Percentiles rank a stretch among this genome's conserved stretches.
These are phyloP conservation scores for Rosa hybrid DNA, from an alignment of 331 rosid species.

Conservation along the genomic window DNA sequence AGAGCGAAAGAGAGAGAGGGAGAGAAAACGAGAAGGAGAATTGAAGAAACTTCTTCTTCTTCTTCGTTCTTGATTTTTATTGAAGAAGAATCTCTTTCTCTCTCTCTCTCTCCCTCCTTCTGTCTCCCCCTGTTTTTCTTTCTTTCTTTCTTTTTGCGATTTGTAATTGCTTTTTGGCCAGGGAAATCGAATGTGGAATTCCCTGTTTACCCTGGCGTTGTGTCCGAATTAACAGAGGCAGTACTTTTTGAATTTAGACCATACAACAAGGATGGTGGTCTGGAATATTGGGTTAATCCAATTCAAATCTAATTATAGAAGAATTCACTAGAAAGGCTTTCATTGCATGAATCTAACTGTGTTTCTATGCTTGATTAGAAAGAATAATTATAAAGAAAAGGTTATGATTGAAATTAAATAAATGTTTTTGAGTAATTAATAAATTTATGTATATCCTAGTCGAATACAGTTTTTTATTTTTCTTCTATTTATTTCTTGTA, in stretches of 20 bases:
- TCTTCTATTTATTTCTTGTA: too few species aligned
- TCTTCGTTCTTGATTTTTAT: conserved; percentile 12
- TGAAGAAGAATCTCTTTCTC: background rate
- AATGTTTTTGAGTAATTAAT: too few species aligned
- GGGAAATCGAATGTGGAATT: conserved; percentile 8
- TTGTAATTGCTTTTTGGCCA: conserved; percentile 15
- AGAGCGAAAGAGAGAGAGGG: conserved; percentile 16
- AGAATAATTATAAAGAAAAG: too few species aligned
- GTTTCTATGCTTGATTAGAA: background rate
- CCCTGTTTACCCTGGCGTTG: conserved; percentile 15
- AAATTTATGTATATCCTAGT: too few species aligned
- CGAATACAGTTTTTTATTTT: too few species aligned
- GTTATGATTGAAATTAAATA: too few species aligned
- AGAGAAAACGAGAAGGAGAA: background rate
- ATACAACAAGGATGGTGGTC: too few species aligned
- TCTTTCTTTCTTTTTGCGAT: background rate
- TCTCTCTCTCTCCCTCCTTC: background rate
- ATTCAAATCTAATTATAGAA: background rate
- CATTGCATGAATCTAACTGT: background rate
- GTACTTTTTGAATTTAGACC: too few species aligned
- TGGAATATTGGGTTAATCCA: background rate
- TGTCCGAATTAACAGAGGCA: conserved; percentile 5
- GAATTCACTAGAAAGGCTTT: too few species aligned
- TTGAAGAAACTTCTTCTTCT: background rate
- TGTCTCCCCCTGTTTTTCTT: background rate